Base-by-base conservation (phyloP, 148 eudicot species). In the Fagopyrum tataricum region DNA sequence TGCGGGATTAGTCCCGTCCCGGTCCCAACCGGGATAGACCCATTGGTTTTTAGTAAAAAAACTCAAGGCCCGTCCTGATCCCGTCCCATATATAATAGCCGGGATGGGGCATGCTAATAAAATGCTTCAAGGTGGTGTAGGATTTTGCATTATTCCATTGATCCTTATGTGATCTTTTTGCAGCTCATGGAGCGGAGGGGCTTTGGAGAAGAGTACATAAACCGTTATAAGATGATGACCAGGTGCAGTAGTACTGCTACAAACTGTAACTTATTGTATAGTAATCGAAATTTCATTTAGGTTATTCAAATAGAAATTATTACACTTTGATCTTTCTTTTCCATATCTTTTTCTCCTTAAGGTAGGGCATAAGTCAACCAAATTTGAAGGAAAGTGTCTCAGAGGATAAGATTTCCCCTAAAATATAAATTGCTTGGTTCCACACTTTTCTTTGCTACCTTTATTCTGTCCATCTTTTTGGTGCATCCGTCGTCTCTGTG, bases 101-200 rank as follows among this genome's bases (percentile, higher is more conserved):
- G n/a, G n/a, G n/a, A n/a, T 64, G 42, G 37, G 13, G 18, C 66
- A 23, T 59, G 66, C 18, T 64, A 39, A 64, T 31, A 64, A 37
- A 46, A 37, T 64, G 41, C 43, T 4, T 64, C 8, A 37, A 37
- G 69, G 43, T 37, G 69, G 69, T 64, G 43, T 64, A 64, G 43
- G 43, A 37, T 64, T 64, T 64, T 37, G 42, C 44, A 31, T 37
- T 5, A 39, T 37, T 64, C 17, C 15, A 26, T 61, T 61, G 41
- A 40, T 52, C 67, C 55, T 78, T 70, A 67, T 81, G 41, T 44
- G 79, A 52, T 81, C 79, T 59, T 68, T 79, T 76, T 90, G 87
- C 87, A 95, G 98, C 97, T 95, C 72, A 91, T 95, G 98, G 93
- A 95, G 84, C 88, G 96, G 37, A 86, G 96, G 72, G 93, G 97